Evolutionary conservation across 352 stramenopile genomes (phyloP), one percentile per base, ranked within the genome.

Genomic region (Pythium rishiriense): DNA sequence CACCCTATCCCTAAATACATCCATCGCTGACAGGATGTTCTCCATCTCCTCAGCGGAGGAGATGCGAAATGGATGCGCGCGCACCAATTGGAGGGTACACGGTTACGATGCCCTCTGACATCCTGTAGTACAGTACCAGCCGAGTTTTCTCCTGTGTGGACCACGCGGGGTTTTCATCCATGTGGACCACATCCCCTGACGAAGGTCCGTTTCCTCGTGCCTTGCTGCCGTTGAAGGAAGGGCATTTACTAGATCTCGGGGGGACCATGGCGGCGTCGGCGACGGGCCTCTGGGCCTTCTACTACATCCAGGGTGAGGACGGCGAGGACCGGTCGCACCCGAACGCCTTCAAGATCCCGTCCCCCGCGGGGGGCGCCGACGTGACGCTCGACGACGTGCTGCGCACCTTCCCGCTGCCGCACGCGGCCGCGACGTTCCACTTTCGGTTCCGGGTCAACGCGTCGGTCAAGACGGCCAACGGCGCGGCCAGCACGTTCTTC

Each of bases 291-390:
- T 94, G 86, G 86, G 84, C 79, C 49, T 94, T 94, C 72, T 94
- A 94, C 80, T 92, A 92, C 67, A 82, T 94, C 67, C 86, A 94
- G 72, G 86, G 83, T 17, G 86, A 94, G 68, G 86, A 94, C 55
- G 86, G 86, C 17, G 86, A 94, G 66, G 86, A 94, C 56, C 79
- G 85, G 35, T 79, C 79, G 47, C 86, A 94, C 64, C 86, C 86
- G 33, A 94, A 94, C 55, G 86, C 86, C 28, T 94, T 92, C 72
- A 76, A 76, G 22, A 79, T 88, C 56, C 78, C 76, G 5, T 48
- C 77, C 43, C 21, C 69, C 3, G 52, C 48, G 29, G 47, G 70
- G 29, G 47, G 70, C 21, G 43, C 66, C 19, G 82, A 90, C 54
- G 73, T 92, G 42, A 94, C 83, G 52, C 82, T 94, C 24, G 77